These are phyloP conservation scores for Botrytis pseudocinerea DNA, from an alignment of 2,329 filamentous ascomycete species.

Conservation along the genomic window DNA sequence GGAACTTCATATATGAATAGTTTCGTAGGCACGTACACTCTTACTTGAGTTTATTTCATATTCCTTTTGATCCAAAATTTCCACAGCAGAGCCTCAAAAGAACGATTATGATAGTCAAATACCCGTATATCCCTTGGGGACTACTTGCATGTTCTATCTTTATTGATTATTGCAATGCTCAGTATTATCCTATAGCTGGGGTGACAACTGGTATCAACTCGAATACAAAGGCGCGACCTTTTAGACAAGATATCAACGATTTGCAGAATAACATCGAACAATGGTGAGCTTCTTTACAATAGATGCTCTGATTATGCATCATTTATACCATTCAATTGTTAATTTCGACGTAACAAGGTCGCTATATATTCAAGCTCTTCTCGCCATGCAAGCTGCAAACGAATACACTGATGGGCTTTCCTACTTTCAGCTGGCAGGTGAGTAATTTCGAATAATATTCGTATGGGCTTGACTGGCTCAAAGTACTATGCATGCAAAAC, in stretches of 20 bases:
- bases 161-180: not conserved
- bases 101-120: slow-evolving; percentile 6
- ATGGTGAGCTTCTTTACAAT: slow-evolving; percentile 2
- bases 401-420: slow-evolving; percentile 29
- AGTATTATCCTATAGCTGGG: slow-evolving; percentile 28
- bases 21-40: not conserved
- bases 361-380: slow-evolving; percentile 28
- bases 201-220: slow-evolving; percentile 30
- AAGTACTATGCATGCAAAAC: not conserved
- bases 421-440: slow-evolving; percentile 36
- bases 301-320: slow-evolving; percentile 25
- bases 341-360: slow-evolving; percentile 27
- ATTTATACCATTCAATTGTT: not conserved
- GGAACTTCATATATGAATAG: not conserved
- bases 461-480: not conserved
- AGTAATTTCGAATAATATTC: not conserved
- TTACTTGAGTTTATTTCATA: not conserved
- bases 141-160: slow-evolving; percentile 2
- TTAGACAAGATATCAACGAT: slow-evolving; percentile 33
- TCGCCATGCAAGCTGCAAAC: slow-evolving; percentile 30
- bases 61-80: not conserved
- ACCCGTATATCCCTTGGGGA: not conserved
- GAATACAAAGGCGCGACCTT: slow-evolving; percentile 29
- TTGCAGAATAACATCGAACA: slow-evolving; percentile 30
- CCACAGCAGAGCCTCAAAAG: not conserved